Base-by-base conservation (phyloP, 140 eudicot genomes). In the Cichorium intybus region DNA sequence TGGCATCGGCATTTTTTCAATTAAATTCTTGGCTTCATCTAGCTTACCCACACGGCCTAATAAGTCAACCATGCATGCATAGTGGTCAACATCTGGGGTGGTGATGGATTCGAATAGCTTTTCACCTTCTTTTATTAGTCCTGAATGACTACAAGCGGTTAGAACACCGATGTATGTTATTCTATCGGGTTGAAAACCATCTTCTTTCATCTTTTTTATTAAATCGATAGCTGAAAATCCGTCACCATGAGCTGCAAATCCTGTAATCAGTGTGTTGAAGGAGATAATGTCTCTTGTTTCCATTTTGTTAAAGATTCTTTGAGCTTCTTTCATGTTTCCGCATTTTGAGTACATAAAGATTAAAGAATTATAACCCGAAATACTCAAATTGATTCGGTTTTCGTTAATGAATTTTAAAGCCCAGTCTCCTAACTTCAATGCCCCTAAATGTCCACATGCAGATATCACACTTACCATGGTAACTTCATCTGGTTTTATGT, bases 361-460 rank as follows among this genome's bases (percentile, higher is more conserved):
- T 31, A 86, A 33, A 15, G 95, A 66, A 80, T 89, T 89, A 73
- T 83, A 77, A 21, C 85, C 89, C 6, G 97, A 86, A 46, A 75
- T 48, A 61, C 84, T 84, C 62, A 84, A 69, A 29, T 51, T 72
- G 33, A 84, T 72, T 10, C 49, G 69, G 46, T 70, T 67, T 53
- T 67, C 56, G 12, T 24, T 45, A 8, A 81, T 31, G 35, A 52
- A 56, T 26, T 72, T 74, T 24, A 84, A 66, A 22, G 80, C 83
- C 85, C 85, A 81, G 28, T 77, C 84, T 10, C 95, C 95, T 18
- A 84, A 75, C 72, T 79, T 93, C 70, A 89, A 37, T 4, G 95
- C 92, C 37, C 97, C 97, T n/a, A 89, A 62, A 83, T 89, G 87
- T 3, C 92, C 92, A 80, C 97, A 89, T 31, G 97, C 93, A 29